phyloP scores from a whole-genome alignment of 768 basidiomycete species.

The Suillus placidus region DNA sequence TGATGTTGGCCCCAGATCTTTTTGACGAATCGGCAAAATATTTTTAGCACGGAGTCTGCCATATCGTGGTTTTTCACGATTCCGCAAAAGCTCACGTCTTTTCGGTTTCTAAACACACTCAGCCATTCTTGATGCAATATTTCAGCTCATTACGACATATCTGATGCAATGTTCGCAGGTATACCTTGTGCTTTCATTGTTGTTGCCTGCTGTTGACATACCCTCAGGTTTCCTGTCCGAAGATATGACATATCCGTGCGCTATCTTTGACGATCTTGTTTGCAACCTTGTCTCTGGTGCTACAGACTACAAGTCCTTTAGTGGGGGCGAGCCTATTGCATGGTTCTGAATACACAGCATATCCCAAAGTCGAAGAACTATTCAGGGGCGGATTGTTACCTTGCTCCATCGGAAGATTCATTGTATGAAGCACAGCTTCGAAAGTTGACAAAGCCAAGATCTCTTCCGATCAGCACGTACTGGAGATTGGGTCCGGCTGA shows the following conservation, averaged over 20 bases:
- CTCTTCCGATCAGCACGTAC: constrained; percentile 53
- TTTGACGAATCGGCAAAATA: constrained; percentile 53
- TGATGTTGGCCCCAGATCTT: constrained; percentile 51
- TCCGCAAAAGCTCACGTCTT: constrained; percentile 56
- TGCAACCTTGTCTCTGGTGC: constrained; percentile 42
- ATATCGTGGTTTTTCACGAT: constrained; percentile 57
- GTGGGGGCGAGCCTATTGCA: background rate
- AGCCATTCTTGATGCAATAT: constrained; percentile 69
- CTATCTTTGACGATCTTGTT: constrained; percentile 67
- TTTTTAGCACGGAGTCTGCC: constrained; percentile 51
- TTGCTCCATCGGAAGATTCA: constrained; percentile 22
- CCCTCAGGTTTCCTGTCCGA: constrained; percentile 54
- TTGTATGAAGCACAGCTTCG: constrained; percentile 58
- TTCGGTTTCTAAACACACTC: constrained; percentile 66
- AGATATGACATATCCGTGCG: constrained; percentile 82
- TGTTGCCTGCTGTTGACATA: background rate
- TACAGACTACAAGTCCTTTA: background rate
- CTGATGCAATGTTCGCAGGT: constrained; percentile 75
- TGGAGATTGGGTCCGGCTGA: constrained; percentile 84
- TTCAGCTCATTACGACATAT: constrained; percentile 78
- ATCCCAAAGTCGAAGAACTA: background rate
- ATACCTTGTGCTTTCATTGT: constrained; percentile 11
- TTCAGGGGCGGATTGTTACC: background rate
- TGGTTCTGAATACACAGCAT: background rate
- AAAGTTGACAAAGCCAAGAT: constrained; percentile 69